A percentile compares a stretch with the other conserved stretches of the same genome.
phyloP scores from a whole-genome alignment of 805 yeast genomes.

The Saccharomycopsis malanga region DNA sequence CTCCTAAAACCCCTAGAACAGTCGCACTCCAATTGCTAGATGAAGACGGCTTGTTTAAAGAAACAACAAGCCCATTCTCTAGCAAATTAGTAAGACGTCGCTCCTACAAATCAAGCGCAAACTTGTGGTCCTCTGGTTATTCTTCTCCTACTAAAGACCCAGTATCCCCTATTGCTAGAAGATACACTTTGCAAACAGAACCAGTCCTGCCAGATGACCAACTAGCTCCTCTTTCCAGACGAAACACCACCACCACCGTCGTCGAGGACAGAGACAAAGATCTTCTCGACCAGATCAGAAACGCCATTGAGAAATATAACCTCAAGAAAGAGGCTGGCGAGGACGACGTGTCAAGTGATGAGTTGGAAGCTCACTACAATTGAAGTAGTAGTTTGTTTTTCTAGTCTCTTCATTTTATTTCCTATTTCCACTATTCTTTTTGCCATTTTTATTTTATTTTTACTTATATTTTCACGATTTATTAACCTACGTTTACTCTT shows the following conservation, averaged over 20 bases:
- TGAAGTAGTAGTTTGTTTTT: constrained; percentile 1
- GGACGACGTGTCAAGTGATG: constrained; percentile 45
- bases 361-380: constrained; percentile 42
- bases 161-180: constrained; percentile 26
- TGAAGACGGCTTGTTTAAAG: constrained; percentile 25
- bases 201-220: background rate
- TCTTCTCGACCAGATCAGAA: constrained; percentile 36
- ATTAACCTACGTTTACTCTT: too few relatives aligned
- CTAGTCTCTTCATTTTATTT: background rate
- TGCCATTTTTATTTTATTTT: too few relatives aligned
- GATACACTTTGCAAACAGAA: constrained; percentile 22
- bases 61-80: constrained; percentile 38
- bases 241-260: constrained; percentile 4
- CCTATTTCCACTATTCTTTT: too few relatives aligned
- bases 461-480: too few relatives aligned
- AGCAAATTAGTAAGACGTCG: constrained; percentile 56
- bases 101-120: constrained; percentile 67
- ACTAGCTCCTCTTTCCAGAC: constrained; percentile 11
- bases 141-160: constrained; percentile 53
- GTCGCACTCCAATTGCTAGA: constrained; percentile 19
- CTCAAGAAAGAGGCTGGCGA: constrained; percentile 27
- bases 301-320: constrained; percentile 33
- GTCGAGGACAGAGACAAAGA: constrained; percentile 25
- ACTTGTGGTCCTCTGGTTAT: constrained; percentile 38
- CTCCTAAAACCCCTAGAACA: constrained; percentile 23